These are phyloP conservation scores for Acephala macrosclerotiorum DNA, from an alignment of 2,329 filamentous ascomycete genomes.

Conservation along the genomic window DNA sequence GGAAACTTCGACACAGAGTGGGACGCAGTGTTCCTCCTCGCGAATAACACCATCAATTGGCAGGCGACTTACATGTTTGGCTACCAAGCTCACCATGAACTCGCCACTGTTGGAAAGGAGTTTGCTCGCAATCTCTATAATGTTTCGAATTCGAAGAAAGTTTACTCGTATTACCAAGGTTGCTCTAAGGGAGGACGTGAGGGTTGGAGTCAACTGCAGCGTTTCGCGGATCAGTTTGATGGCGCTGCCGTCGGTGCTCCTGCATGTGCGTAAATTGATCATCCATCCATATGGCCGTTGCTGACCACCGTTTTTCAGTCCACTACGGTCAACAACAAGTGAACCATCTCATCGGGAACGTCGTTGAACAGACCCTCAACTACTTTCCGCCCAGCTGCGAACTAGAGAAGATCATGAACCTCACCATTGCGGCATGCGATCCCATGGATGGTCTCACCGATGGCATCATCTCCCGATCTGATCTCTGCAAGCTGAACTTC, in stretches of 20 bases:
- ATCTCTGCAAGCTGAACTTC: slow-evolving; percentile 55
- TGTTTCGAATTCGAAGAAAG: not conserved
- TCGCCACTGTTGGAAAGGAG: slow-evolving; percentile 20
- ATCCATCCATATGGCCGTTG: too few relatives aligned
- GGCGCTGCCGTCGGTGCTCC: slow-evolving; percentile 36
- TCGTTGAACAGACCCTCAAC: slow-evolving; percentile 49
- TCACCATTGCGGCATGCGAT: slow-evolving; percentile 62
- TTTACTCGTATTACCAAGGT: slow-evolving; percentile 41
- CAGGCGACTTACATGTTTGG: slow-evolving; percentile 47
- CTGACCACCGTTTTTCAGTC: slow-evolving; percentile 29
- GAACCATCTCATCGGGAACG: slow-evolving; percentile 48
- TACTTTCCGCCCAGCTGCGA: slow-evolving; percentile 55
- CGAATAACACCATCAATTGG: slow-evolving; percentile 49
- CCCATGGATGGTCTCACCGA: slow-evolving; percentile 61
- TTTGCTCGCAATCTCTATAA: not conserved
- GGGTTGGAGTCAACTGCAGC: slow-evolving; percentile 54
- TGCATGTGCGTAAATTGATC: slow-evolving; percentile 42
- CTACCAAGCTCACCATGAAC: slow-evolving; percentile 47
- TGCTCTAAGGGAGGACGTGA: slow-evolving; percentile 58
- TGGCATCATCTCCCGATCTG: slow-evolving; percentile 59
- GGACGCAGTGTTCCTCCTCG: slow-evolving; percentile 46
- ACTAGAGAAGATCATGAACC: slow-evolving; percentile 58
- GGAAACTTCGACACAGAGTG: slow-evolving; percentile 51
- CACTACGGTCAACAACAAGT: slow-evolving; percentile 55
- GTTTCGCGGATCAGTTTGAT: slow-evolving; percentile 50